A percentile compares a stretch with the other conserved stretches of the same genome.
phyloP scores from a whole-genome alignment of 2,329 filamentous ascomycete genomes.

The Purpureocillium lavendulum region DNA sequence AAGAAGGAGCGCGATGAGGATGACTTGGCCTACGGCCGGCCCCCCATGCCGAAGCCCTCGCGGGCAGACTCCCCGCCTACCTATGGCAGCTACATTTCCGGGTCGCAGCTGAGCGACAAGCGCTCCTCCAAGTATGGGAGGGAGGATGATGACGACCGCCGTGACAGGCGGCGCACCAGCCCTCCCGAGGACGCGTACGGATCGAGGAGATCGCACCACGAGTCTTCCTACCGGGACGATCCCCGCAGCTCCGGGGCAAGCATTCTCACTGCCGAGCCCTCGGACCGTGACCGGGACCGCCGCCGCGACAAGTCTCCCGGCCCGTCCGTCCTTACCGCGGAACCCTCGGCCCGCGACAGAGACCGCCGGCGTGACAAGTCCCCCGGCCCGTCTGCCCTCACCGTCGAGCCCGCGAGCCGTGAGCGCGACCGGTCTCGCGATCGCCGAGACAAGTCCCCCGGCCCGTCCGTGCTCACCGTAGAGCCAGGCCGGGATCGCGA shows the following conservation, averaged over 20 bases:
- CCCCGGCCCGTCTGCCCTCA: slow-evolving; percentile 14
- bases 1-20: slow-evolving; percentile 27
- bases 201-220: slow-evolving; percentile 11
- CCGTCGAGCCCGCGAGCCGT: slow-evolving; percentile 29
- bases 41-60: slow-evolving; percentile 16
- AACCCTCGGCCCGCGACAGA: slow-evolving; percentile 1
- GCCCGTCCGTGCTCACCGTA: slow-evolving; percentile 12
- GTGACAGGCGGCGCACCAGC: slow-evolving; percentile 6
- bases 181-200: slow-evolving; percentile 12
- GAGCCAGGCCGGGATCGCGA: slow-evolving; percentile 11
- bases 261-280: slow-evolving; percentile 33
- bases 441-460: slow-evolving; percentile 19
- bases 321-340: slow-evolving; percentile 12
- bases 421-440: slow-evolving; percentile 26
- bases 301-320: slow-evolving; percentile 19
- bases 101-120: slow-evolving; percentile 9
- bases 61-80: slow-evolving; percentile 12
- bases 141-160: slow-evolving; percentile 4
- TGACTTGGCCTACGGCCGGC: slow-evolving; percentile 42
- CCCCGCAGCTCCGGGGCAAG: slow-evolving; percentile 27
- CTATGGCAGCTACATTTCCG: slow-evolving; percentile 19
- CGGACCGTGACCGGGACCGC: slow-evolving; percentile 23
- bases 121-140: slow-evolving; percentile 13
- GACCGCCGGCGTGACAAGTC: no score
- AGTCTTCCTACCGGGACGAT: slow-evolving; percentile 21